Base-by-base conservation (phyloP, 495 filamentous ascomycete genomes). In the Xylaria bambusicola region DNA sequence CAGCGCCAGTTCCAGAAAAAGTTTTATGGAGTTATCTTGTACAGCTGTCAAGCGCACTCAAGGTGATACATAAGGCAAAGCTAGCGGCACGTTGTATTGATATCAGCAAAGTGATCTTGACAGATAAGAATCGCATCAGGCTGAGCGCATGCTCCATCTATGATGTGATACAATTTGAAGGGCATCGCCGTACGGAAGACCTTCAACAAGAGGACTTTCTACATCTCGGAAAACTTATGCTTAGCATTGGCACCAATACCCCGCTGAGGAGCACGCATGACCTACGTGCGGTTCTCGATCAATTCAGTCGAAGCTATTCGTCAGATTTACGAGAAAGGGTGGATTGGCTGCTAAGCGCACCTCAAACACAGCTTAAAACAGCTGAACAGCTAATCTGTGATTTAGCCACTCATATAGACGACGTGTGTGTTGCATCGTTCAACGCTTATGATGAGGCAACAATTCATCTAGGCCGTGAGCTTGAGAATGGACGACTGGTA, bases 1-100 rank as follows among this genome's bases (percentile, higher is more conserved):
- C 63, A 15, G 62, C 61, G 74, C 76, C 82, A 33, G 79, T 95
- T 17, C 81, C 88, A 0, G 95, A 97, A 72, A 84, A 87, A 62
- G 77, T 89, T 20, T 72, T 98, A 2, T 98, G 95, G 95, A 83
- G 86, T 57, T 98, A 97, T 68, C 84, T 97, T 50, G 88, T 92
- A 29, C 94, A 98, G 74, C 88, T 98, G 56, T 86, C 89, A n/a
- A 91, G 87, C 60, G 93, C 88, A 6, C 78, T 98, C 38, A 94
- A 91, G 71, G 80, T 86, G 2, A 93, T 98, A 45, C 94, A 98
- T 70, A 79, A 81, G 26, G 83, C 80, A 41, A 88, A 89, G 6
- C 82, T 97, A 17, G 93, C 94, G 20, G 92, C 92, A 40, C 79
- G 92, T 38, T 84, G 93, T 31, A 82, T 98, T 36, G 91, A 93